Evolutionary conservation across 2,329 filamentous ascomycete species (phyloP).

Genomic region (Colletotrichum sansevieriae): DNA sequence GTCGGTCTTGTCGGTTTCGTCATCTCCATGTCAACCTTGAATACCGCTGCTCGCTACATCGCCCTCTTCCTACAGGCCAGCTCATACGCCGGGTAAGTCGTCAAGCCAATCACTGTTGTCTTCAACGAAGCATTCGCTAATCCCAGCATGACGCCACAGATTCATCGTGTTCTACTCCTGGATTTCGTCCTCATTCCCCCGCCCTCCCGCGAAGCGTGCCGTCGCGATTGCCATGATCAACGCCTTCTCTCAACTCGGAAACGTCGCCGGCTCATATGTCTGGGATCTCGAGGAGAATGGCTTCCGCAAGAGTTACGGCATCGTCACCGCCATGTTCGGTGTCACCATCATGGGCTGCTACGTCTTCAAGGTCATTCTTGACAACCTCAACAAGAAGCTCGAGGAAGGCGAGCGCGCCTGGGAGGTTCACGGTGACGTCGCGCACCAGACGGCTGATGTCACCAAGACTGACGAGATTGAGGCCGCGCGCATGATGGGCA

Average conservation of each 20-base stretch:
- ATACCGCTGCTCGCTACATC: slow-evolving; percentile 69
- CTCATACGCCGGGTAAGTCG: slow-evolving; percentile 63
- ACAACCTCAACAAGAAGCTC: slow-evolving; percentile 61
- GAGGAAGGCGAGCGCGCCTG: slow-evolving; percentile 57
- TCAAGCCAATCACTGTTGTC: background rate
- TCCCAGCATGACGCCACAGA: slow-evolving; percentile 22
- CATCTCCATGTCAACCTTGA: slow-evolving; percentile 70
- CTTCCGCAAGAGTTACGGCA: slow-evolving; percentile 73
- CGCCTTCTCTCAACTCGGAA: slow-evolving; percentile 68
- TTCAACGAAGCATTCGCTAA: slow-evolving; percentile 10
- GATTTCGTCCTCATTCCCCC: slow-evolving; percentile 69
- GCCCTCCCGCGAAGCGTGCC: slow-evolving; percentile 71
- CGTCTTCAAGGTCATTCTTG: slow-evolving; percentile 61
- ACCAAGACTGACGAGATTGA: slow-evolving; percentile 57
- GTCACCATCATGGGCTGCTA: slow-evolving; percentile 67
- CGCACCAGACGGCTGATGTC: slow-evolving; percentile 55
- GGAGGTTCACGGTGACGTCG: slow-evolving; percentile 54
- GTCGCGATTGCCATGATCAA: slow-evolving; percentile 73
- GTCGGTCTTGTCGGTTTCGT: slow-evolving; percentile 69
- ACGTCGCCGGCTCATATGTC: slow-evolving; percentile 73
- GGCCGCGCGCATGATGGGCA: slow-evolving; percentile 59
- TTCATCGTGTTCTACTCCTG: slow-evolving; percentile 71
- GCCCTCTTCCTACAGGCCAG: slow-evolving; percentile 71
- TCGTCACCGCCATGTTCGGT: slow-evolving; percentile 75
- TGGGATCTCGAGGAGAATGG: slow-evolving; percentile 72